Percentiles rank a stretch among this genome's conserved stretches.
Evolutionary conservation across 176 grass and related monocot genomes (phyloP).

Genomic region (Puya raimondii): DNA sequence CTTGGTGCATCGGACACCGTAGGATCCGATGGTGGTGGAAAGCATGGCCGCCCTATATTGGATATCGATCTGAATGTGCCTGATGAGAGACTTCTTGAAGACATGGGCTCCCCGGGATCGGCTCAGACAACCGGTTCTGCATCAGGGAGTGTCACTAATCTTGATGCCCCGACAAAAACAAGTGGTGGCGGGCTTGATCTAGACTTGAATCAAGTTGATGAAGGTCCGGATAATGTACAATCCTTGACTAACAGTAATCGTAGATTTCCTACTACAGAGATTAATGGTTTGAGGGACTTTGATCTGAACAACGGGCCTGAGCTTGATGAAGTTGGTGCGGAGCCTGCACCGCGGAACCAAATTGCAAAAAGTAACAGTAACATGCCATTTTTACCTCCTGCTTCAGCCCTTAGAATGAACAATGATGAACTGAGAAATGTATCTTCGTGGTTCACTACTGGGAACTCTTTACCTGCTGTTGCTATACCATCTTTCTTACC

Average conservation of each 20-base stretch:
- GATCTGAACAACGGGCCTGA: conserved; percentile 75
- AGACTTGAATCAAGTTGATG: conserved; percentile 64
- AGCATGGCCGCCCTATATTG: conserved; percentile 31
- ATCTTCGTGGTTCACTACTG: conserved; percentile 47
- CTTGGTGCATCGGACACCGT: conserved; percentile 22
- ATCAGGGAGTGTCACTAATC: conserved; percentile 24
- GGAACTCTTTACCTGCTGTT: conserved; percentile 38
- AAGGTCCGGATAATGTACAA: conserved; percentile 42
- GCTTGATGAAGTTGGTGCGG: conserved; percentile 50
- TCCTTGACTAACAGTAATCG: conserved; percentile 26
- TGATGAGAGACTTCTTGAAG: conserved; percentile 54
- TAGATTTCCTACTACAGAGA: conserved; percentile 22
- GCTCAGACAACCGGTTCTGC: conserved; percentile 43
- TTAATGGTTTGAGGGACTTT: conserved; percentile 47
- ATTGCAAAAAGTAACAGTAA: conserved; percentile 26
- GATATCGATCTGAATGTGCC: conserved; percentile 82
- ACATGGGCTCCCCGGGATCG: conserved; percentile 36
- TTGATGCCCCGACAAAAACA: conserved; percentile 7
- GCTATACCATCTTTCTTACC: conserved; percentile 56
- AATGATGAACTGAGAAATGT: conserved; percentile 40
- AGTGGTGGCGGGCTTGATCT: conserved; percentile 46
- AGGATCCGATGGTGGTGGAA: conserved; percentile 30
- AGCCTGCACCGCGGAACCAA: conserved; percentile 37
- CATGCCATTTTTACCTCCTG: conserved; percentile 45
- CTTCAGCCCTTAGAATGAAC: conserved; percentile 43